Conservation (phyloP, 2,329 filamentous ascomycete genomes). For the Trichoderma sp. region DNA sequence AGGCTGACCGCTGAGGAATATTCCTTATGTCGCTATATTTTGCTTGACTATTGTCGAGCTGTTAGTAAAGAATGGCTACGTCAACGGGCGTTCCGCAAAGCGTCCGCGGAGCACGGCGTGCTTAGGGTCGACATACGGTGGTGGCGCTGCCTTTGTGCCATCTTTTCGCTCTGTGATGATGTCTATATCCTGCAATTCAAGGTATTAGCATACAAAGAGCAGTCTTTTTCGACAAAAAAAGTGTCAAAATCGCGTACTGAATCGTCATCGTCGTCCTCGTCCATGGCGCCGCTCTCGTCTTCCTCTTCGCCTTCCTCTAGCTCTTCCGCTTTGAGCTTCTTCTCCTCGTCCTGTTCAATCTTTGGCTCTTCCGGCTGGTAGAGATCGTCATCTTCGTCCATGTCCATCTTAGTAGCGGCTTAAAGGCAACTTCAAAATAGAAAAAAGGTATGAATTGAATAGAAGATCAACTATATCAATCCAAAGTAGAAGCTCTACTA, state of each 20-base stretch:
- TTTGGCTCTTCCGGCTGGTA: conserved; percentile 64
- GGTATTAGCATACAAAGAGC: neutral
- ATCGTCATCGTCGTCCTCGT: conserved; percentile 59
- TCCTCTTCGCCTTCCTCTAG: conserved; percentile 68
- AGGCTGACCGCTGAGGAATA: conserved; percentile 63
- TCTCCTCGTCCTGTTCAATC: conserved; percentile 40
- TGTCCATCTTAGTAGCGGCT: conserved; percentile 54
- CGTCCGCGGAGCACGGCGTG: neutral
- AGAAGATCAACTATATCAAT: neutral
- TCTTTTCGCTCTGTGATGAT: conserved; percentile 71
- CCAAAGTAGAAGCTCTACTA: conserved; percentile 18
- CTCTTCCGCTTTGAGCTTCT: conserved; percentile 53
- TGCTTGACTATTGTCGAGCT: conserved; percentile 51
- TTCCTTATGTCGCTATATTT: conserved; percentile 69
- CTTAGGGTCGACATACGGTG: conserved; percentile 51
- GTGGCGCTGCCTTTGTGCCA: conserved; percentile 62
- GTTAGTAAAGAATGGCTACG: neutral
- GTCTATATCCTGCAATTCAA: conserved; percentile 60
- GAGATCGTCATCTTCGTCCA: conserved; percentile 70
- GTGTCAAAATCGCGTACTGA: conserved; percentile 10
- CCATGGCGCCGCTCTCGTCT: conserved; percentile 63
- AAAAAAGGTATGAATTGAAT: neutral
- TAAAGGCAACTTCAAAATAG: neutral
- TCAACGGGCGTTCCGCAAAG: neutral
- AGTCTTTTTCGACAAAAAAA: neutral